Percentiles rank a stretch among this genome's conserved stretches.
These are phyloP conservation scores for Suhomyces maxii DNA, from an alignment of 1,139 yeast species.

Conservation along the genomic window DNA sequence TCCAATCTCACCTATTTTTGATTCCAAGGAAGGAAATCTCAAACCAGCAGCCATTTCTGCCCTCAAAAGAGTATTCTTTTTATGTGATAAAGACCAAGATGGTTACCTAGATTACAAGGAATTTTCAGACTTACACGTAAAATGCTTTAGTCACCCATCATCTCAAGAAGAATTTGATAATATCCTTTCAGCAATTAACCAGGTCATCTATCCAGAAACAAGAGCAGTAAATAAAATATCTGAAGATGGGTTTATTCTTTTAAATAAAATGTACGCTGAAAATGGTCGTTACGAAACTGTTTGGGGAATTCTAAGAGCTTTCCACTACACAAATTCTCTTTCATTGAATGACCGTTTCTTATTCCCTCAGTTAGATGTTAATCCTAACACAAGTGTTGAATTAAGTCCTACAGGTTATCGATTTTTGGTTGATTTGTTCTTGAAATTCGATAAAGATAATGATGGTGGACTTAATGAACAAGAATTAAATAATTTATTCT, in stretches of 20 bases:
- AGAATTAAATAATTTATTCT: constrained; percentile 68
- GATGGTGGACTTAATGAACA: constrained; percentile 87
- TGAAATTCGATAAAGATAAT: constrained; percentile 86
- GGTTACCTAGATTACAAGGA: constrained; percentile 74
- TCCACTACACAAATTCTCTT: constrained; percentile 87
- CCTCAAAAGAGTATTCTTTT: constrained; percentile 73
- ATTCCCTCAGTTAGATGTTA: constrained; percentile 77
- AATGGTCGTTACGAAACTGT: constrained; percentile 93
- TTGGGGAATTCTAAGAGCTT: constrained; percentile 89
- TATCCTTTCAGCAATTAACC: constrained; percentile 29
- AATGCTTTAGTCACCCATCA: constrained; percentile 63
- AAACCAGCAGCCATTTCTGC: constrained; percentile 80
- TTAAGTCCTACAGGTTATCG: constrained; percentile 91
- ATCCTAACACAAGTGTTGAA: constrained; percentile 79
- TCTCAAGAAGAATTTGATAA: constrained; percentile 29
- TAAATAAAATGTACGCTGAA: constrained; percentile 82
- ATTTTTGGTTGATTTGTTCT: constrained; percentile 84
- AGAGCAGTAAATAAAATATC: constrained; percentile 53
- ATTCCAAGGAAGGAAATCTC: constrained; percentile 81
- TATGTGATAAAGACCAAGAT: constrained; percentile 89
- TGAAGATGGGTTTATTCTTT: constrained; percentile 68
- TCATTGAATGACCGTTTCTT: constrained; percentile 78
- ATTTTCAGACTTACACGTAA: constrained; percentile 63
- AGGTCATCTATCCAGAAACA: constrained; percentile 26
- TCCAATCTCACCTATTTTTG: constrained; percentile 92